Evolutionary conservation across 2,329 filamentous ascomycete species (phyloP), one percentile per base, ranked within the genome.

Genomic region (Aureobasidium sp.): DNA sequence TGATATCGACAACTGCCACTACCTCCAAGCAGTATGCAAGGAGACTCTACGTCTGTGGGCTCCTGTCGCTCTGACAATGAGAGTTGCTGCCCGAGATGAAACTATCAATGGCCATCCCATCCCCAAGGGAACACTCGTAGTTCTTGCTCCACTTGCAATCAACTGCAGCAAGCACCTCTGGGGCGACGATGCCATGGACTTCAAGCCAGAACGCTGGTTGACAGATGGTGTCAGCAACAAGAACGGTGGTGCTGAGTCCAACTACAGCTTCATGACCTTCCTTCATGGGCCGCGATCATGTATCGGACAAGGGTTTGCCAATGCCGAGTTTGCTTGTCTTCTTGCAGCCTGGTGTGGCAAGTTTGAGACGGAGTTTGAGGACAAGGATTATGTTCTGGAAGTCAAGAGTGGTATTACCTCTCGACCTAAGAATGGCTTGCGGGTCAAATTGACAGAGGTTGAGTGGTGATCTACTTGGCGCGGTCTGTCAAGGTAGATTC

Each of bases 221-320:
- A 76, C 72, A n/a, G 72, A 73, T 36, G 78, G 78, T 7, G 73
- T 74, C 41, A 75, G 77, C 5, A 86, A 86, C 61, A 84, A 83
- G 45, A 59, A 50, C 21, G 90, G 90, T 7, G 89, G 89, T 9
- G 87, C 90, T 1, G 78, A 80, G 16, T 90, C 82, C 66, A 94
- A 93, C 73, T 96, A 88, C 71, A 83, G 86, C 0, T 86, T 88
- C 68, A 71, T 93, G 74, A 93, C 90, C 0, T 96, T 96, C 75
- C 73, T 96, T 63, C 90, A 96, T 71, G 92, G 92, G 0, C 91
- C 91, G 1, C 79, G 91, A 59, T 89, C 87, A 69, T 96, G 92
- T 71, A 96, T 96, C 67, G 92, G 91, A 0, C 83, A 86, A 73
- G 79, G 80, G 2, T 96, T 96, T 75, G 89, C 92, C 0, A 87